These are phyloP conservation scores for Hapsidospora chrysogenum DNA, from an alignment of 495 filamentous ascomycete species.

Conservation along the genomic window DNA sequence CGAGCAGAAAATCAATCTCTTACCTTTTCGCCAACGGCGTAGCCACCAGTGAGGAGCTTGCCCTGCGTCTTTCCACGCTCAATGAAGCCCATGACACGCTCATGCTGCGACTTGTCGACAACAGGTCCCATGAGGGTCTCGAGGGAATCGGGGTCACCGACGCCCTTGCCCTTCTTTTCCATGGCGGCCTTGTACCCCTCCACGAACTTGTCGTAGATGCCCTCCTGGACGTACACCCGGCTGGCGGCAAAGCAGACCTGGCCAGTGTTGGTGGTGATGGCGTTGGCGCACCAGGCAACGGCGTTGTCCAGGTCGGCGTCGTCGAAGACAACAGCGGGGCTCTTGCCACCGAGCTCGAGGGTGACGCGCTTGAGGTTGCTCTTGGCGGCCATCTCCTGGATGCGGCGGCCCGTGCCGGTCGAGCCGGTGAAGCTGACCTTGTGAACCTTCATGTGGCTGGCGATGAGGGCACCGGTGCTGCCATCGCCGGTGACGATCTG, in stretches of 20 bases:
- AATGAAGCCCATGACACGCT: slow-evolving; percentile 98
- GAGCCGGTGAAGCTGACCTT: slow-evolving; percentile 98
- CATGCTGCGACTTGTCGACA: slow-evolving; percentile 86
- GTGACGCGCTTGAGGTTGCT: slow-evolving; percentile 77
- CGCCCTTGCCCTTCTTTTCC: slow-evolving; percentile 6
- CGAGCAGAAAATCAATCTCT: too few relatives aligned
- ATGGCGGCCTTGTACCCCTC: slow-evolving; percentile 29
- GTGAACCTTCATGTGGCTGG: slow-evolving; percentile 27
- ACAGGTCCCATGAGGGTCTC: slow-evolving; percentile 97
- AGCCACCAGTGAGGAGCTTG: slow-evolving; percentile 69
- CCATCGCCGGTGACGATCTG: slow-evolving; percentile 48
- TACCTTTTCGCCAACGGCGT: slow-evolving; percentile 74
- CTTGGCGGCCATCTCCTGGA: slow-evolving; percentile 91
- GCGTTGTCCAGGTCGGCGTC: slow-evolving; percentile 53
- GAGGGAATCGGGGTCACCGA: slow-evolving; percentile 78
- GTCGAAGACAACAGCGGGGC: slow-evolving; percentile 54
- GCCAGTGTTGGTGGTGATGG: slow-evolving; percentile 32
- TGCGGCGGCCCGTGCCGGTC: slow-evolving; percentile 71
- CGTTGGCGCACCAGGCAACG: slow-evolving; percentile 47
- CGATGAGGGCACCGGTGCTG: background rate
- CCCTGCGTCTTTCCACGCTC: slow-evolving; percentile 74
- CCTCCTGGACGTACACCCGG: slow-evolving; percentile 36
- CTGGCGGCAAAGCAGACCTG: slow-evolving; percentile 37
- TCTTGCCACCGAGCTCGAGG: slow-evolving; percentile 68
- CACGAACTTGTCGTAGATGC: slow-evolving; percentile 40